A percentile compares a stretch with the other conserved stretches of the same genome.
These are phyloP conservation scores for Blastobotrys parvus DNA, from an alignment of 805 yeast species.

Conservation along the genomic window DNA sequence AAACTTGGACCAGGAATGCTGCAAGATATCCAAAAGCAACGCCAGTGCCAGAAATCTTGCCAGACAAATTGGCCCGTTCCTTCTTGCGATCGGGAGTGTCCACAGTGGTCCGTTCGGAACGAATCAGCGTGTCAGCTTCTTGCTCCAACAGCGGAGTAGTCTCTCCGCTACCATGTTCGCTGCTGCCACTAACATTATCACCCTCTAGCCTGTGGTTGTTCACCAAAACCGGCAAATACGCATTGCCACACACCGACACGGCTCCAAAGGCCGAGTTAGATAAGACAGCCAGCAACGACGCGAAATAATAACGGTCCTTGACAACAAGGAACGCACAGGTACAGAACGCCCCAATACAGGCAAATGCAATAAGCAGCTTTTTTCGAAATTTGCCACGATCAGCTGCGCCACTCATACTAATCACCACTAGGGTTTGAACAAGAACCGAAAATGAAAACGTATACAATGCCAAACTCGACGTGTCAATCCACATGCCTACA, in stretches of 20 bases:
- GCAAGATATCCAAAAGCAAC: slow-evolving; percentile 63
- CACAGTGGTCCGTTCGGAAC: background rate
- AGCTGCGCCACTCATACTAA: slow-evolving; percentile 65
- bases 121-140: background rate
- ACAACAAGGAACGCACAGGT: slow-evolving; percentile 40
- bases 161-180: background rate
- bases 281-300: slow-evolving; percentile 46
- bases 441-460: slow-evolving; percentile 66
- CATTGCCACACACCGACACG: slow-evolving; percentile 71
- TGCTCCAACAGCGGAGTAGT: background rate
- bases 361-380: slow-evolving; percentile 45
- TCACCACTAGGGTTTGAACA: slow-evolving; percentile 61
- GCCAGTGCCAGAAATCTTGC: slow-evolving; percentile 53
- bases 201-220: slow-evolving; percentile 6
- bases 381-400: slow-evolving; percentile 58
- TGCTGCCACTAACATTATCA: background rate
- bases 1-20: slow-evolving; percentile 57
- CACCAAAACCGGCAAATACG: slow-evolving; percentile 57
- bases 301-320: slow-evolving; percentile 39
- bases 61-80: slow-evolving; percentile 17
- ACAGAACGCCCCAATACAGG: slow-evolving; percentile 47
- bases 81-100: too few species aligned
- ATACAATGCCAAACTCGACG: slow-evolving; percentile 66
- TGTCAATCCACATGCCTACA: slow-evolving; percentile 46
- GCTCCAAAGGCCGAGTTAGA: slow-evolving; percentile 71